Evolutionary conservation across 2,329 filamentous ascomycete species (phyloP).

Genomic region (Fusarium coicis): DNA sequence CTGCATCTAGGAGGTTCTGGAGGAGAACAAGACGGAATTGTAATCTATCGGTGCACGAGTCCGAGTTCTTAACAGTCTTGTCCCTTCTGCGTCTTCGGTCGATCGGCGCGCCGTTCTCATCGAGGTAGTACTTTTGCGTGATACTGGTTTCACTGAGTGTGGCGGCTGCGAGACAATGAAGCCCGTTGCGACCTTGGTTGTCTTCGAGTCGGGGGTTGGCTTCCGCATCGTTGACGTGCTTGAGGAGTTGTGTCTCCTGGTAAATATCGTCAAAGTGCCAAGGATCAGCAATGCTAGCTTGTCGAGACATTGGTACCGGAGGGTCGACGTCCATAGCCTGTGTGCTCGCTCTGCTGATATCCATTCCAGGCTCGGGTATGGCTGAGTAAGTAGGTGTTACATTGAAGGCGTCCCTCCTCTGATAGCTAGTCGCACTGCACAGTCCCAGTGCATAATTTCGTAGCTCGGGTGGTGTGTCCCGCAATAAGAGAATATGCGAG

Average conservation of each 20-base stretch:
- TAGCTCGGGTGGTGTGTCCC: conserved; percentile 47
- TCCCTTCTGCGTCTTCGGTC: conserved; percentile 14
- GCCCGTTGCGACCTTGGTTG: conserved; percentile 62
- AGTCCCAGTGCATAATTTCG: conserved; percentile 41
- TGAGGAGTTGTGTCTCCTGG: conserved; percentile 39
- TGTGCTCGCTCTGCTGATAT: conserved; percentile 7
- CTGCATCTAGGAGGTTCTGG: conserved; percentile 47
- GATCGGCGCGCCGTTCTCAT: conserved; percentile 20
- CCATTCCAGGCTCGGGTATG: neutral
- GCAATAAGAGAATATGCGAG: conserved; percentile 57
- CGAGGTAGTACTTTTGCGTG: conserved; percentile 47
- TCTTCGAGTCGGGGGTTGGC: conserved; percentile 41
- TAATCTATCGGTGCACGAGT: conserved; percentile 49
- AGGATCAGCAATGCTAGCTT: neutral
- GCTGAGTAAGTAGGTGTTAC: conserved; percentile 37
- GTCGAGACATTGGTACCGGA: conserved; percentile 3
- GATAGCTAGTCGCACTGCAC: conserved; percentile 47
- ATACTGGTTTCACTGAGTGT: conserved; percentile 56
- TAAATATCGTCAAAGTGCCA: conserved; percentile 13
- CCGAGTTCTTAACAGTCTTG: conserved; percentile 37
- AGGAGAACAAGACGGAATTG: conserved; percentile 43
- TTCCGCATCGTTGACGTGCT: conserved; percentile 30
- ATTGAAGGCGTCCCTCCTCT: conserved; percentile 63
- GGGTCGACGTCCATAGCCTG: conserved; percentile 43
- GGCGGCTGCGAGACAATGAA: conserved; percentile 68